phyloP scores from a whole-genome alignment of 352 stramenopile genomes.

The Phytophthora rubi region DNA sequence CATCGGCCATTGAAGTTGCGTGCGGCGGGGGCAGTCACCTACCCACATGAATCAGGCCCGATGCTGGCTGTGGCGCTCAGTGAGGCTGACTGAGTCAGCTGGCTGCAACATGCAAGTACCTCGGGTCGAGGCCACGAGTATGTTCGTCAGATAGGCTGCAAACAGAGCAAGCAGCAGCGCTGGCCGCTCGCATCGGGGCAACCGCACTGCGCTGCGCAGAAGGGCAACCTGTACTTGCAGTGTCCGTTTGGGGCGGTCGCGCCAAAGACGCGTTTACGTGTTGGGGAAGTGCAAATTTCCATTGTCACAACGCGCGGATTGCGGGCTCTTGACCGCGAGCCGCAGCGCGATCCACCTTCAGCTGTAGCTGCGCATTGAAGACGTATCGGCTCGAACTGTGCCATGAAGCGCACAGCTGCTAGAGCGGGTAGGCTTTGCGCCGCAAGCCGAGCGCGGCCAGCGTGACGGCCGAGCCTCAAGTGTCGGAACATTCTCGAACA shows the following conservation, averaged over 20 bases:
- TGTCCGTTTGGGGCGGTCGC: not conserved
- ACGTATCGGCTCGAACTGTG: conserved; percentile 9
- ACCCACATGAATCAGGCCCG: conserved; percentile 30
- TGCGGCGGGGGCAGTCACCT: not conserved
- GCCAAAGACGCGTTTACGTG: not conserved
- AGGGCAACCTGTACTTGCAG: not conserved
- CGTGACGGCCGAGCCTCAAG: conserved; percentile 10
- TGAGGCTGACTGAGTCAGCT: conserved; percentile 28
- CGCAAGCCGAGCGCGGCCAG: not conserved
- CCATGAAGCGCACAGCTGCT: conserved; percentile 28
- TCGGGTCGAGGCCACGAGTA: not conserved
- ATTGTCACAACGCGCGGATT: conserved; percentile 28
- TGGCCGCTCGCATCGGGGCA: not conserved
- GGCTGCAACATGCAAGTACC: not conserved
- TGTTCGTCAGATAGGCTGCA: not conserved
- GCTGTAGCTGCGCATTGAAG: conserved; percentile 9
- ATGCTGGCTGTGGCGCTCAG: not conserved
- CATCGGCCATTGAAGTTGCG: too few relatives aligned
- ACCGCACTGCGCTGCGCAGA: not conserved
- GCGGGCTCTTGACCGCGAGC: not conserved
- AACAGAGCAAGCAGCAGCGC: not conserved
- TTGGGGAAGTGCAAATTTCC: conserved; percentile 7
- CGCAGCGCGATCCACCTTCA: not conserved
- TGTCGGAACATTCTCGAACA: conserved; percentile 44
- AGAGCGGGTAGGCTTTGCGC: conserved; percentile 33